A percentile compares a stretch with the other conserved stretches of the same genome.
Conservation (phyloP, 2,329 filamentous ascomycete species). For the Colletotrichum lini region DNA sequence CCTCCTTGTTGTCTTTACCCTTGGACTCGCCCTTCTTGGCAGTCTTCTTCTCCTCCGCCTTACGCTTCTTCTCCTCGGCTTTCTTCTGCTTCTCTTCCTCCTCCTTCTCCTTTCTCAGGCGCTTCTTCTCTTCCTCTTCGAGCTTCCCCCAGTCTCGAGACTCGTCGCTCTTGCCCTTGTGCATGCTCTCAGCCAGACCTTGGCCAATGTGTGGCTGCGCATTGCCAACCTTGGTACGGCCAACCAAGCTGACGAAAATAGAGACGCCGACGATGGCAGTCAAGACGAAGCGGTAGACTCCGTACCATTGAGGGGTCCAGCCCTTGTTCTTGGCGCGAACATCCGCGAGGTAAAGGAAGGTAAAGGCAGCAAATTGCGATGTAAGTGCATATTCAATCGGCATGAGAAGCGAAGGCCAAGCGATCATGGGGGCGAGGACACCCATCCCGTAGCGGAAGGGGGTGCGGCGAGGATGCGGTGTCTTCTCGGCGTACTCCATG, state of each 20-base stretch:
- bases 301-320: slow-evolving; percentile 90
- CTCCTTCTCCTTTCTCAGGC: slow-evolving; percentile 55
- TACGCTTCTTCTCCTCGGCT: slow-evolving; percentile 51
- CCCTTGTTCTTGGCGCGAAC: slow-evolving; percentile 79
- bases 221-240: slow-evolving; percentile 80
- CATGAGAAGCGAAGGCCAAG: slow-evolving; percentile 91
- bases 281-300: slow-evolving; percentile 90
- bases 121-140: slow-evolving; percentile 58
- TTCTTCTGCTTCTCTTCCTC: slow-evolving; percentile 56
- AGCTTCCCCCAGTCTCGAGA: slow-evolving; percentile 62
- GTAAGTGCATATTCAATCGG: slow-evolving; percentile 89
- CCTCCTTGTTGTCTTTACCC: slow-evolving; percentile 19
- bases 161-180: slow-evolving; percentile 53
- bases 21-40: slow-evolving; percentile 46
- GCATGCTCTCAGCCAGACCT: slow-evolving; percentile 57
- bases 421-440: slow-evolving; percentile 82
- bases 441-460: slow-evolving; percentile 88
- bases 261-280: slow-evolving; percentile 90
- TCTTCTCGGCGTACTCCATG: slow-evolving; percentile 84
- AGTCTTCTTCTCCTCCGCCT: slow-evolving; percentile 47
- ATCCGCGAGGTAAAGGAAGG: slow-evolving; percentile 88
- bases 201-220: slow-evolving; percentile 52
- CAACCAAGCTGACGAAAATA: slow-evolving; percentile 85
- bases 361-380: slow-evolving; percentile 87
- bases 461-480: slow-evolving; percentile 71